Evolutionary conservation across 2,329 filamentous ascomycete genomes (phyloP).

Genomic region (Fusarium aywerte): DNA sequence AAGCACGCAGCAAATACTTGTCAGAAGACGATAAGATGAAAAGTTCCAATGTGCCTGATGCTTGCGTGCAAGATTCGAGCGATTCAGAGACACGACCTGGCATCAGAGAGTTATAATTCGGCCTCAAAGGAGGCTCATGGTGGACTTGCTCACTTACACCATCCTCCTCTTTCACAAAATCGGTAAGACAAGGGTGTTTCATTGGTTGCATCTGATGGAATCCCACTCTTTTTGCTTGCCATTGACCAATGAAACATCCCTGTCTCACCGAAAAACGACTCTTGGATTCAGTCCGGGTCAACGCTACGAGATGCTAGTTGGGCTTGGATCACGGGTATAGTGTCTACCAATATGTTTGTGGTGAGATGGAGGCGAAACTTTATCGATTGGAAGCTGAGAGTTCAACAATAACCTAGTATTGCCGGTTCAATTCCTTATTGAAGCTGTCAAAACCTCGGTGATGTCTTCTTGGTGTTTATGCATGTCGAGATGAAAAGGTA

Average conservation of each 20-base stretch:
- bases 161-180: slow-evolving; percentile 40
- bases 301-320: slow-evolving; percentile 24
- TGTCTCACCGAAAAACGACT: slow-evolving; percentile 45
- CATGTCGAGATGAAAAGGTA: background rate
- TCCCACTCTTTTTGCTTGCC: slow-evolving; percentile 22
- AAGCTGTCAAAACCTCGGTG: slow-evolving; percentile 1
- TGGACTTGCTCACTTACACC: slow-evolving; percentile 54
- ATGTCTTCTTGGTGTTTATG: slow-evolving; percentile 22
- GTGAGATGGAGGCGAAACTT: slow-evolving; percentile 17
- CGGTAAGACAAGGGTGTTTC: slow-evolving; percentile 32
- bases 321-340: slow-evolving; percentile 19
- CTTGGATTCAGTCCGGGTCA: slow-evolving; percentile 19
- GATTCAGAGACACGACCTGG: slow-evolving; percentile 54
- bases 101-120: slow-evolving; percentile 55
- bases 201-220: slow-evolving; percentile 44
- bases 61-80: slow-evolving; percentile 54
- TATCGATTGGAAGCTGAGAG: slow-evolving; percentile 19
- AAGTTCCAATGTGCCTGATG: slow-evolving; percentile 54
- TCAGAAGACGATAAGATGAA: slow-evolving; percentile 54
- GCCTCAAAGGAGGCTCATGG: slow-evolving; percentile 51
- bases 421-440: slow-evolving; percentile 14
- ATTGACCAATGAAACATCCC: slow-evolving; percentile 47
- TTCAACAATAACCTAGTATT: slow-evolving; percentile 4
- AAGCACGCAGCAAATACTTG: slow-evolving; percentile 51
- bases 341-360: slow-evolving; percentile 24